Evolutionary conservation across 1,284 basidiomycete species (phyloP), one percentile per base, ranked within the genome.

Genomic region (Flammula alnicola): DNA sequence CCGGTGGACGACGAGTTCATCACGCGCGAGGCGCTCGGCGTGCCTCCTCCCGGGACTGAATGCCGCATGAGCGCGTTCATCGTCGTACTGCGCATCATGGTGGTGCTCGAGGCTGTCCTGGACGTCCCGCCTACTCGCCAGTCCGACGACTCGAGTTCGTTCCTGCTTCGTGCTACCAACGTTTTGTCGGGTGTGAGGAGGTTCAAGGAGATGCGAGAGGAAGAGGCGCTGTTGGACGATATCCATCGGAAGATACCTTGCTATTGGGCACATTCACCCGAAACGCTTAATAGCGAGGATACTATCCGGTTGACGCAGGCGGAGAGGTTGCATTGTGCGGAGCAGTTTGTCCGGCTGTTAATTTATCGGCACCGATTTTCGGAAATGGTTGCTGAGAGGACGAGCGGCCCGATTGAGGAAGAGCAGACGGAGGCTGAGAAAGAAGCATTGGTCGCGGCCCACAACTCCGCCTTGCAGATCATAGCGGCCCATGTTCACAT

Each of bases 1-100:
- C 77, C 88, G 16, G 80, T 94, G n/a, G 93, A 94, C 64, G 93
- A 95, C 65, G 92, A 95, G 63, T 90, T 81, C 66, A 86, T 95
- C 57, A 86, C 88, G 2, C 78, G 75, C 16, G 91, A 93, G 8
- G 80, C 80, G 12, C 71, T 91, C 31, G 79, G 81, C 14, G 68
- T 80, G 1, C 89, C 90, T 52, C 83, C 88, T 2, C 73, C 79
- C 4, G 86, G 87, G 16, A 83, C 79, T 9, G 83, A 88, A 58
- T 87, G 83, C 61, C 78, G 91, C 39, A 81, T 95, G 73, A 79
- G 79, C 56, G 91, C 91, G 5, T 95, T 94, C 62, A 81, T 93
- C 23, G 78, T 79, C 29, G 77, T 83, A 5, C 69, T 94, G 49
- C 79, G 90, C 30, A 80, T 92, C 39, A 87, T 91, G 74, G 83